These are phyloP conservation scores for Hortaea werneckii DNA, from an alignment of 2,329 filamentous ascomycete species.

Conservation along the genomic window DNA sequence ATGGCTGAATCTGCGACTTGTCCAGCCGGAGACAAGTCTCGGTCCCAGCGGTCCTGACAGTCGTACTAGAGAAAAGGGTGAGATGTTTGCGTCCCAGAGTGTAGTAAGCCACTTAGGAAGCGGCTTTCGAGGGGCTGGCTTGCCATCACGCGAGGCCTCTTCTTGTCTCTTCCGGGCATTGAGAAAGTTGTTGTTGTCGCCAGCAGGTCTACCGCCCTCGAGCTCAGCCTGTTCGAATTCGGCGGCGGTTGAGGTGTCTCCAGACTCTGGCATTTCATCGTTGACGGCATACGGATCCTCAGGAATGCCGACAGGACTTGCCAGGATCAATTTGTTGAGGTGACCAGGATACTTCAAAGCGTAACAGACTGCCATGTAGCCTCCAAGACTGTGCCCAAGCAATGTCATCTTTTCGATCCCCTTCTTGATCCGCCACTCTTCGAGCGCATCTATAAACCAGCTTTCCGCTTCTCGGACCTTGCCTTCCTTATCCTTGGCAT, in stretches of 20 bases:
- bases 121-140: conserved; percentile 48
- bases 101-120: conserved; percentile 81
- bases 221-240: conserved; percentile 72
- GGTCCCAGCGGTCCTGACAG: conserved; percentile 84
- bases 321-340: conserved; percentile 91
- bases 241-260: conserved; percentile 60
- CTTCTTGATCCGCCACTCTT: conserved; percentile 84
- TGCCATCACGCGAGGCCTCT: conserved; percentile 23
- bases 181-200: too few relatives aligned
- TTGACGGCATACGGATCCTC: conserved; percentile 85
- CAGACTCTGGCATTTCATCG: conserved; percentile 68
- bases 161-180: conserved; percentile 30
- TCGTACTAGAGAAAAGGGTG: conserved; percentile 83
- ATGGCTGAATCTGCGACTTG: conserved; percentile 81
- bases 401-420: conserved; percentile 91
- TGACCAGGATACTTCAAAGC: conserved; percentile 91
- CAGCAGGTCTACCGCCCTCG: conserved; percentile 14
- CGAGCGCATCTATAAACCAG: conserved; percentile 92
- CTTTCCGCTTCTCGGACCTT: conserved; percentile 83
- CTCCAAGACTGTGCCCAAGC: conserved; percentile 84
- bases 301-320: conserved; percentile 86
- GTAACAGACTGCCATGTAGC: conserved; percentile 90
- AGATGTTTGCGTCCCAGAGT: conserved; percentile 95
- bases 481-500: conserved; percentile 66
- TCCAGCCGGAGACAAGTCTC: conserved; percentile 89